These are phyloP conservation scores for Shiraia sp. DNA, from an alignment of 2,329 filamentous ascomycete genomes.

Conservation along the genomic window DNA sequence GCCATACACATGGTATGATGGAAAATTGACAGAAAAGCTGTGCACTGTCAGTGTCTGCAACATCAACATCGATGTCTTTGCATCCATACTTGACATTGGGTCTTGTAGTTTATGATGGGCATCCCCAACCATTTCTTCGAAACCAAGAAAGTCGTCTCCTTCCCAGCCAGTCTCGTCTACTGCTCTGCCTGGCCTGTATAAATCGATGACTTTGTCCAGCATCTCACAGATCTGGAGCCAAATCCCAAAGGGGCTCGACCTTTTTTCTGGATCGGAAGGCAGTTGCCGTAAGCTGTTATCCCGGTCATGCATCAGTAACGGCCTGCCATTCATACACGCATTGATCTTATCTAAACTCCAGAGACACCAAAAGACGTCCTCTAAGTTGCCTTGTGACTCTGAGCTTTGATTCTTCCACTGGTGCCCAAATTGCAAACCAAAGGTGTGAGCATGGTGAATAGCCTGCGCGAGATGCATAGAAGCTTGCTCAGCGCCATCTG, in stretches of 20 bases:
- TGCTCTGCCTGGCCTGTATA: conserved; percentile 50
- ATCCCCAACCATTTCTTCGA: conserved; percentile 50
- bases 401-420: conserved; percentile 46
- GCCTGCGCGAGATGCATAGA: conserved; percentile 54
- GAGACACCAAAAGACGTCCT: conserved; percentile 55
- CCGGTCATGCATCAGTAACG: conserved; percentile 52
- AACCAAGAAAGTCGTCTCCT: conserved; percentile 49
- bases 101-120: conserved; percentile 43
- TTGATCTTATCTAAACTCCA: conserved; percentile 56
- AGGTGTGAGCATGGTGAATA: conserved; percentile 55
- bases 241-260: conserved; percentile 53
- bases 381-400: conserved; percentile 45
- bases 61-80: conserved; percentile 5
- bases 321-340: conserved; percentile 52
- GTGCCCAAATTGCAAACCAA: conserved; percentile 51
- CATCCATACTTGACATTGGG: conserved; percentile 40
- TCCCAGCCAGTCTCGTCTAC: conserved; percentile 52
- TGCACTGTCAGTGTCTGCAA: conserved; percentile 16
- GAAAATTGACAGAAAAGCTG: conserved; percentile 58
- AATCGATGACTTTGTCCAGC: conserved; percentile 53
- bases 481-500: conserved; percentile 52
- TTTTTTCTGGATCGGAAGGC: conserved; percentile 48
- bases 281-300: conserved; percentile 51
- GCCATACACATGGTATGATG: conserved; percentile 62
- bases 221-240: conserved; percentile 51